A percentile compares a stretch with the other conserved stretches of the same genome.
Conservation (phyloP, 2,329 filamentous ascomycete species). For the Ceratocystis colombiana region DNA sequence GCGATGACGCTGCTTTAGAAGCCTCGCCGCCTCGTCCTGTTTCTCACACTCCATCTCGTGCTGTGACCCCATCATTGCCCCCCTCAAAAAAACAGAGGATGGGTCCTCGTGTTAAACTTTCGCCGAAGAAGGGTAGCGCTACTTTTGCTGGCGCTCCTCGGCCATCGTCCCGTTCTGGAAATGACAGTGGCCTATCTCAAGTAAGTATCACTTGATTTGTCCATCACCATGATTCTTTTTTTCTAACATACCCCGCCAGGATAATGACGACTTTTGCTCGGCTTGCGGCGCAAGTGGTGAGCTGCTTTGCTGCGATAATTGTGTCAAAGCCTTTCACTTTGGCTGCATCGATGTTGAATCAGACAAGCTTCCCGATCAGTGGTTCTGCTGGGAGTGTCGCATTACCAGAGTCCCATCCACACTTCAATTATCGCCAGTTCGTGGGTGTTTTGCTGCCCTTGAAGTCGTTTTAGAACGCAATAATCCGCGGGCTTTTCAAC, state of each 20-base stretch:
- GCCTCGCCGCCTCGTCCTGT: conserved; percentile 44
- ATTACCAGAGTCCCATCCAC: conserved; percentile 33
- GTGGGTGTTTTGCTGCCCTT: conserved; percentile 52
- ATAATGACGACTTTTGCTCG: conserved; percentile 86
- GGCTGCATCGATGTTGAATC: conserved; percentile 70
- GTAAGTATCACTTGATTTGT: conserved; percentile 36
- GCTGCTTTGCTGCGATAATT: conserved; percentile 88
- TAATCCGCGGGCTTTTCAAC: conserved; percentile 60
- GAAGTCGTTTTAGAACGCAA: conserved; percentile 55
- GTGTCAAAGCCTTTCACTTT: conserved; percentile 81
- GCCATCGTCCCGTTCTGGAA: conserved; percentile 38
- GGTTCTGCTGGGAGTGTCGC: conserved; percentile 70
- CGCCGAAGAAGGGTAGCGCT: conserved; percentile 67
- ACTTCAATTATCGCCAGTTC: conserved; percentile 26
- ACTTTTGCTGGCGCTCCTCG: conserved; percentile 59
- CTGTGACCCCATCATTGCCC: conserved; percentile 48
- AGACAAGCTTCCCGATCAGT: conserved; percentile 59
- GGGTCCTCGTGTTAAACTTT: conserved; percentile 56
- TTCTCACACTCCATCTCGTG: conserved; percentile 46
- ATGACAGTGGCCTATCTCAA: conserved; percentile 34
- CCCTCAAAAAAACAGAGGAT: conserved; percentile 51
- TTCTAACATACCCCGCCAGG: conserved; percentile 34
- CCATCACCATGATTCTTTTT: conserved; percentile 1
- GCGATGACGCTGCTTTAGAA: conserved; percentile 39
- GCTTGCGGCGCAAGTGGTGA: conserved; percentile 75